Evolutionary conservation across 2,329 filamentous ascomycete genomes (phyloP), one percentile per base, ranked within the genome.

Genomic region (Ophiostoma sp.): DNA sequence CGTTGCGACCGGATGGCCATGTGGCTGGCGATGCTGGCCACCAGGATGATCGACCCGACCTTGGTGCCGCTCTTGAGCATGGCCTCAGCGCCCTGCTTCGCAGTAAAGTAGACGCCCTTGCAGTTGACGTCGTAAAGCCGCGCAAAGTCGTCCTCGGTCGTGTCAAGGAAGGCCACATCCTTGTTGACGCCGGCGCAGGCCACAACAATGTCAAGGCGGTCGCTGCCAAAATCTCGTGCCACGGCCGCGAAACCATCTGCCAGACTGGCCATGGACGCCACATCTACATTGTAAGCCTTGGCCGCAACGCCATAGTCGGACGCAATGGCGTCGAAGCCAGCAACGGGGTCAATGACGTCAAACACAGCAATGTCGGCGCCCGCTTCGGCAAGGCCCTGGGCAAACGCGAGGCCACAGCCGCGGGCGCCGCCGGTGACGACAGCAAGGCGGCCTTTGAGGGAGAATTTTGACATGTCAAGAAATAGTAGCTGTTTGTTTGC

Each of bases 331-430:
- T 25, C 6, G 75, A 75, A 8, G 11, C 74, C 0, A 50, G n/a
- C 2, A 33, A 50, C 2, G 70, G 66, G 9, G 9, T 71, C 72
- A 17, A 75, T 74, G 9, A 74, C 73, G 63, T 76, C 74, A 39
- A 75, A 76, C 1, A 76, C 55, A 48, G 70, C 75, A 9, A 76
- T 68, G 59, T 76, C 73, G 19, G 75, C 93, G 25, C 93, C 92
- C 31, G 92, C 92, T 81, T 95, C 92, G 15, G 93, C 84, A 17
- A 95, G 82, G 0, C 90, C 92, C 78, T 95, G 92, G 0, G 91
- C 88, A 77, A 94, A 88, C 6, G 90, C 88, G 25, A 95, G 82
- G n/a, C 92, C 92, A 11, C 95, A 85, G 0, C 93, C 93, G 74
- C 90, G 86, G 2, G 88, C 92, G 72, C 88, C 92, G 22, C 92